Evolutionary conservation across 805 yeast genomes (phyloP).

Genomic region (Kodamaea nitidulidarum): DNA sequence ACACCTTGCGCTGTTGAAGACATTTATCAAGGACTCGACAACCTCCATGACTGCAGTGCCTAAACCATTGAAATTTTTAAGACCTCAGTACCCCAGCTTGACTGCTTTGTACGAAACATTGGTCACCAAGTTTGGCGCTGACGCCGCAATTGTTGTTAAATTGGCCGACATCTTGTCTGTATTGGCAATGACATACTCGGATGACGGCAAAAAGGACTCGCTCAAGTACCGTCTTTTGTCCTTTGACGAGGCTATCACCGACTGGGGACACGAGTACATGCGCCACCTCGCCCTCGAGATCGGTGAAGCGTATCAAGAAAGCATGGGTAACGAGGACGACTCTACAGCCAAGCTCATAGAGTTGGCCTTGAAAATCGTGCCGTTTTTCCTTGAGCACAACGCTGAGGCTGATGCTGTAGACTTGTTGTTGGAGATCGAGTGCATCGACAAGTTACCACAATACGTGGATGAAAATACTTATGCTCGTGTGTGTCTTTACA

Average conservation of each 20-base stretch:
- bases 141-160: conserved; percentile 42
- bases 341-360: conserved; percentile 46
- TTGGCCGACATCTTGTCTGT: conserved; percentile 91
- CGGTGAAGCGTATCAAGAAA: conserved; percentile 75
- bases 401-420: conserved; percentile 99
- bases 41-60: conserved; percentile 99
- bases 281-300: conserved; percentile 94
- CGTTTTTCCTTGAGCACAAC: conserved; percentile 86
- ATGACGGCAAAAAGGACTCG: conserved; percentile 73
- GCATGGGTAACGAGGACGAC: conserved; percentile 33
- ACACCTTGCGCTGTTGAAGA: conserved; percentile 68
- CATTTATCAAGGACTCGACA: conserved; percentile 83
- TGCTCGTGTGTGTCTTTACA: conserved; percentile 86
- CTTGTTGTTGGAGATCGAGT: conserved; percentile 82
- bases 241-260: conserved; percentile 54
- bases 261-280: conserved; percentile 98
- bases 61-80: conserved; percentile 90
- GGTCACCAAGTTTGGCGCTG: conserved; percentile 33
- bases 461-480: conserved; percentile 82
- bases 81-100: conserved; percentile 78
- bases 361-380: conserved; percentile 74
- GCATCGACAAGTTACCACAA: conserved; percentile 74
- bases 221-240: conserved; percentile 72
- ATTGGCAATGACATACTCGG: conserved; percentile 90
- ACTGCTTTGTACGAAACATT: conserved; percentile 64